Percentiles rank a stretch among this genome's conserved stretches.
Conservation (phyloP, 2,329 filamentous ascomycete genomes). For the Alternaria sp. region DNA sequence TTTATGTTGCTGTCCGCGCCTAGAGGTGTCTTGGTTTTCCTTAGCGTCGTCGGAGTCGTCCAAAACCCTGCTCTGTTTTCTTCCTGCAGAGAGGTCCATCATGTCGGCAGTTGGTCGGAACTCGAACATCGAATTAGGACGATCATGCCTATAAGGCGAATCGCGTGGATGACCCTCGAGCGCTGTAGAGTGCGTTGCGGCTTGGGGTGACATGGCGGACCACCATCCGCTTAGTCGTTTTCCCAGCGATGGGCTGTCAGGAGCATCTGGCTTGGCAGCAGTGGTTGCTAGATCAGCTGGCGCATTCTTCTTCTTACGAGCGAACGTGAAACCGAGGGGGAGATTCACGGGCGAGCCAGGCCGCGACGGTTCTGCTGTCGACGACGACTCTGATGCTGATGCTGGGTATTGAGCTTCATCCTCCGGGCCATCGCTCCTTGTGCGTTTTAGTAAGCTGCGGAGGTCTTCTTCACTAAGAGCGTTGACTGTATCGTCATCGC, state of each 20-base stretch:
- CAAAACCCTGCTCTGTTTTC: slow-evolving; percentile 54
- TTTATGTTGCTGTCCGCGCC: slow-evolving; percentile 18
- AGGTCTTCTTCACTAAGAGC: slow-evolving; percentile 60
- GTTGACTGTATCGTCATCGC: slow-evolving; percentile 47
- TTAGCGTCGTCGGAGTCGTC: slow-evolving; percentile 52
- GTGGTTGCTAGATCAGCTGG: slow-evolving; percentile 22
- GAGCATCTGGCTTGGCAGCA: slow-evolving; percentile 13
- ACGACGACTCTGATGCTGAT: slow-evolving; percentile 44
- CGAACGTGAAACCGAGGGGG: slow-evolving; percentile 43
- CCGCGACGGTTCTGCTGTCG: slow-evolving; percentile 35
- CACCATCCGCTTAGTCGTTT: slow-evolving; percentile 51
- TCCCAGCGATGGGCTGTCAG: slow-evolving; percentile 43
- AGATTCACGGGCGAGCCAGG: slow-evolving; percentile 42
- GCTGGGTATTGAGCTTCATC: slow-evolving; percentile 27
- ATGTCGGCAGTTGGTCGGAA: slow-evolving; percentile 42
- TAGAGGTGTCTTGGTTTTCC: background rate
- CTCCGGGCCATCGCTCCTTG: slow-evolving; percentile 32
- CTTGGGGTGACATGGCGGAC: slow-evolving; percentile 41
- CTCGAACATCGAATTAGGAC: slow-evolving; percentile 51
- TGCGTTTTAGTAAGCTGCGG: slow-evolving; percentile 50
- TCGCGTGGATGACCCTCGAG: slow-evolving; percentile 21
- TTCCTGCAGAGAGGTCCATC: slow-evolving; percentile 24
- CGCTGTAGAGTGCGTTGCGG: slow-evolving; percentile 17
- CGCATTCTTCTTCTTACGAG: slow-evolving; percentile 27
- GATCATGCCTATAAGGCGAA: slow-evolving; percentile 32